Evolutionary conservation across 164 flowering plant species (phyloP).

Genomic region (Euptelea pleiosperma): DNA sequence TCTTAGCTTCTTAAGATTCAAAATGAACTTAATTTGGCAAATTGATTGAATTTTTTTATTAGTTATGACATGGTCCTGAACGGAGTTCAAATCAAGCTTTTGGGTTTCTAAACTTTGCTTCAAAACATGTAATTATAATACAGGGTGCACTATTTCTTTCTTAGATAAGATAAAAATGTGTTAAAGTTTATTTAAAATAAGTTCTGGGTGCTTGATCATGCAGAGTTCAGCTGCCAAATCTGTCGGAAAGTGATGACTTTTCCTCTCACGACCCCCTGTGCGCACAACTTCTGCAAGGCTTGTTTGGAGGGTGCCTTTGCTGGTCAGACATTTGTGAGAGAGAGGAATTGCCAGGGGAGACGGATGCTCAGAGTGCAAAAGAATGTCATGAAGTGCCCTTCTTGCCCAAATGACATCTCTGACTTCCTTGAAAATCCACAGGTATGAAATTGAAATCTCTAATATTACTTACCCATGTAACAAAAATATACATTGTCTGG

Average conservation of each 20-base stretch:
- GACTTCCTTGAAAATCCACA: conserved; percentile 74
- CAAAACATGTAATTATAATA: too few relatives aligned
- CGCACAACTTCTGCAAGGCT: conserved; percentile 88
- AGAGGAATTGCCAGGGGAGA: conserved; percentile 58
- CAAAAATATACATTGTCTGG: too few relatives aligned
- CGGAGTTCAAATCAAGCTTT: too few relatives aligned
- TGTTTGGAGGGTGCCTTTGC: conserved; percentile 75
- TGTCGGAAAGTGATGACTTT: conserved; percentile 64
- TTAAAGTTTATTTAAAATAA: too few relatives aligned
- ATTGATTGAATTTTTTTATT: too few relatives aligned
- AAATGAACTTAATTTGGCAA: too few relatives aligned
- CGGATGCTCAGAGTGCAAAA: conserved; percentile 63
- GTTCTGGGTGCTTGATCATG: conserved; percentile 7
- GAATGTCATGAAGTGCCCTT: conserved; percentile 74
- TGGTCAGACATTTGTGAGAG: conserved; percentile 52
- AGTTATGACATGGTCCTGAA: too few relatives aligned
- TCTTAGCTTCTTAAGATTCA: too few relatives aligned
- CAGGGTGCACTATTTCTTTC: too few relatives aligned
- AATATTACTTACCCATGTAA: too few relatives aligned
- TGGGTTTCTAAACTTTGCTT: too few relatives aligned
- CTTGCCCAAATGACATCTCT: conserved; percentile 60
- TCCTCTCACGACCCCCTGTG: conserved; percentile 92
- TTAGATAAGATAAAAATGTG: too few relatives aligned
- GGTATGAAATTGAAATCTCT: conserved; percentile 37
- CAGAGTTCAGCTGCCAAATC: conserved; percentile 73